Conservation (phyloP, 805 yeast genomes). For the Lipomyces chichibuensis region DNA sequence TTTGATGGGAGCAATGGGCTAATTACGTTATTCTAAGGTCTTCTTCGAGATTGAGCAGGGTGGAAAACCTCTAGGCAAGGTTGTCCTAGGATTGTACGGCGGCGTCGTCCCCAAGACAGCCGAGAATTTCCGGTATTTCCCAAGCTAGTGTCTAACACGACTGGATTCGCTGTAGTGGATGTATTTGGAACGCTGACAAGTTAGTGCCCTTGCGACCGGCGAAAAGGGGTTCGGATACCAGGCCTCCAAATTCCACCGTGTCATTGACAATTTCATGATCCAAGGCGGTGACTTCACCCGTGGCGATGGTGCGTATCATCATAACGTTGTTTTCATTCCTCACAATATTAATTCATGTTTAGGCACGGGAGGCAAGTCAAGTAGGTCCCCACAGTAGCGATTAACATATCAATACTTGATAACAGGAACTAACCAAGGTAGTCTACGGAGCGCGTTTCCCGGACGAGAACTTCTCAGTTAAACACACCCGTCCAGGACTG, state of each 20-base stretch:
- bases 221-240: conserved; percentile 72
- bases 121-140: conserved; percentile 68
- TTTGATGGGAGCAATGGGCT: not conserved
- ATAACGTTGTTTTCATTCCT: not conserved
- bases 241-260: conserved; percentile 71
- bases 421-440: not conserved
- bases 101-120: conserved; percentile 84
- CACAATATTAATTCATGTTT: not conserved
- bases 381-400: conserved; percentile 15
- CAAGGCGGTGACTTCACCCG: conserved; percentile 86
- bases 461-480: conserved; percentile 73
- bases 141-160: not conserved
- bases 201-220: conserved; percentile 71
- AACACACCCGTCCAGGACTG: conserved; percentile 56
- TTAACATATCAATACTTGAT: not conserved
- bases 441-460: conserved; percentile 72
- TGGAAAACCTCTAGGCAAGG: conserved; percentile 73
- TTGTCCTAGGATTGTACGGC: conserved; percentile 86
- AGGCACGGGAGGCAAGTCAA: conserved; percentile 68
- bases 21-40: conserved; percentile 50
- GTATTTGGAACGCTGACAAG: not conserved
- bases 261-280: conserved; percentile 69
- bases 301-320: conserved; percentile 39
- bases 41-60: conserved; percentile 86
- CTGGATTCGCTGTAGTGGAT: conserved; percentile 45